phyloP scores from a whole-genome alignment of 768 basidiomycete genomes.

The Lactarius deliciosus region DNA sequence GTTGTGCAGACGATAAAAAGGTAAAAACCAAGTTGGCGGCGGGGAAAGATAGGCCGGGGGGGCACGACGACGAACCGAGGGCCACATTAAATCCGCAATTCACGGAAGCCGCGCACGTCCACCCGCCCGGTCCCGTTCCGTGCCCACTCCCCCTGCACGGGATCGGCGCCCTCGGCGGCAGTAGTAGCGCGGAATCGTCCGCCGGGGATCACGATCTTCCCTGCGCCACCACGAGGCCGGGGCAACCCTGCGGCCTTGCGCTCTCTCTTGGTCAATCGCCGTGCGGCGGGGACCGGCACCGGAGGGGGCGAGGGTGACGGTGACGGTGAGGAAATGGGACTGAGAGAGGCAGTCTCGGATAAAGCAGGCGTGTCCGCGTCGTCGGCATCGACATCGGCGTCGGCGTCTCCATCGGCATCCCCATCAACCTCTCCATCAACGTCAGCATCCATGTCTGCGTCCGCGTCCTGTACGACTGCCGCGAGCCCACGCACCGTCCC shows the following conservation, averaged over 20 bases:
- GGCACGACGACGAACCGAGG: too few species aligned
- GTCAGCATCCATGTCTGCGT: slow-evolving; percentile 36
- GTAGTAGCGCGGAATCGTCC: slow-evolving; percentile 46
- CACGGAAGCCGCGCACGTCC: slow-evolving; percentile 76
- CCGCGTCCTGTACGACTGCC: slow-evolving; percentile 21
- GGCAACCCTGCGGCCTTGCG: slow-evolving; percentile 69
- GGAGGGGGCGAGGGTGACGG: slow-evolving; percentile 33
- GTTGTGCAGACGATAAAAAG: slow-evolving; percentile 2
- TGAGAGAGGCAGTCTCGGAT: slow-evolving; percentile 39
- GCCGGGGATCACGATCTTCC: slow-evolving; percentile 63
- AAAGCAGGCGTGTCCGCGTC: slow-evolving; percentile 43
- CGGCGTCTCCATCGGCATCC: slow-evolving; percentile 33
- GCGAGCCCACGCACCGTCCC: slow-evolving; percentile 17
- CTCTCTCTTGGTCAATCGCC: slow-evolving; percentile 61
- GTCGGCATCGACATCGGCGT: slow-evolving; percentile 30
- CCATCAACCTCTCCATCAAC: slow-evolving; percentile 36
- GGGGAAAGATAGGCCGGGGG: neutral
- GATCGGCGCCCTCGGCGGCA: slow-evolving; percentile 31
- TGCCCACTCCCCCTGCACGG: slow-evolving; percentile 53
- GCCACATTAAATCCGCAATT: slow-evolving; percentile 71
- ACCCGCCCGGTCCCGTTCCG: slow-evolving; percentile 69
- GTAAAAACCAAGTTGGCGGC: slow-evolving; percentile 4
- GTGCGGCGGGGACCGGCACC: slow-evolving; percentile 35
- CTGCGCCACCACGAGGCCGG: slow-evolving; percentile 50
- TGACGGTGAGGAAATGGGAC: slow-evolving; percentile 37